Conservation (phyloP, 2,329 filamentous ascomycete species). For the Penicillium olsonii region DNA sequence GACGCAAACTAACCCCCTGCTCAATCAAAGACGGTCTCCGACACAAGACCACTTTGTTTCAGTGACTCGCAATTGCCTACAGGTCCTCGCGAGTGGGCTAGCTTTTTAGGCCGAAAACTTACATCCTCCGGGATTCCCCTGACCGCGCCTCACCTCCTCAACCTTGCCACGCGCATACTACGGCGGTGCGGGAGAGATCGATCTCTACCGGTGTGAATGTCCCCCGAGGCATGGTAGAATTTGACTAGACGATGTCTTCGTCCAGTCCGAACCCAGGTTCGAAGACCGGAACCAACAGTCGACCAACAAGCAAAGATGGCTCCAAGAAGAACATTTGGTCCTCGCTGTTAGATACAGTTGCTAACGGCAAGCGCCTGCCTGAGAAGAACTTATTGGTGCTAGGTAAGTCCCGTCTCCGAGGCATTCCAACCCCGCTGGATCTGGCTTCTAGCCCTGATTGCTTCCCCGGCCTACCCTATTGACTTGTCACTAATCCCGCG, state of each 20-base stretch:
- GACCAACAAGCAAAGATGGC: slow-evolving; percentile 59
- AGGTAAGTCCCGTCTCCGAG: slow-evolving; percentile 54
- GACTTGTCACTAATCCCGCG: slow-evolving; percentile 21
- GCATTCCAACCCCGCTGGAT: background rate
- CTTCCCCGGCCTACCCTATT: background rate
- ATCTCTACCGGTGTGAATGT: slow-evolving; percentile 37
- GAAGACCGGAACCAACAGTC: slow-evolving; percentile 38
- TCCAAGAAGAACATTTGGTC: slow-evolving; percentile 89
- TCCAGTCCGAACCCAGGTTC: slow-evolving; percentile 38
- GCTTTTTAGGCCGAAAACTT: background rate
- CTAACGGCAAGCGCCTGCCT: slow-evolving; percentile 83
- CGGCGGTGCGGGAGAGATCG: slow-evolving; percentile 5
- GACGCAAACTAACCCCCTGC: slow-evolving; percentile 15
- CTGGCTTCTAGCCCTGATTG: slow-evolving; percentile 9
- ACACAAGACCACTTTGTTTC: background rate
- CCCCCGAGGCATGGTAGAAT: slow-evolving; percentile 36
- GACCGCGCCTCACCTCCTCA: slow-evolving; percentile 26
- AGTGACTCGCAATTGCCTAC: background rate
- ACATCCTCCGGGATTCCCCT: slow-evolving; percentile 31
- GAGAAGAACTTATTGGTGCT: slow-evolving; percentile 90
- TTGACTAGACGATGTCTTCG: slow-evolving; percentile 41
- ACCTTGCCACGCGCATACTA: slow-evolving; percentile 13
- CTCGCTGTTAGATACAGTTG: slow-evolving; percentile 85
- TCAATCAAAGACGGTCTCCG: slow-evolving; percentile 14
- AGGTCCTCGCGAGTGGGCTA: background rate